phyloP scores from a whole-genome alignment of 208 protist genomes.

The Acanthamoeba lenticulata region DNA sequence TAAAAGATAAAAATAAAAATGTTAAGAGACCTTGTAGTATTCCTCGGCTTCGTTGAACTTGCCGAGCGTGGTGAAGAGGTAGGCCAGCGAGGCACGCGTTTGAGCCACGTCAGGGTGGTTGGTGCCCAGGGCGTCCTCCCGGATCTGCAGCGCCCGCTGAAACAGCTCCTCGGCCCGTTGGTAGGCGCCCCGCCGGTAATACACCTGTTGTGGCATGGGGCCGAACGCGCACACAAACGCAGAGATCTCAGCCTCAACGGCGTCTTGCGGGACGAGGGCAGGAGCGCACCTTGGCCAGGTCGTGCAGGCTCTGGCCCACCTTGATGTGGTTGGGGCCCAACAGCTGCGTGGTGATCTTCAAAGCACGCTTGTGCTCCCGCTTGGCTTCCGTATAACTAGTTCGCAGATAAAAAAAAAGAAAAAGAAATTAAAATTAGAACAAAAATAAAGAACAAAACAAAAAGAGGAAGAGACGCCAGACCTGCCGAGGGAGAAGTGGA shows the following conservation, averaged over 20 bases:
- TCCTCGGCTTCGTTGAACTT: slow-evolving; percentile 64
- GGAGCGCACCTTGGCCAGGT: slow-evolving; percentile 61
- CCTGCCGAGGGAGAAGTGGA: slow-evolving; percentile 66
- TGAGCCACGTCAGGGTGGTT: slow-evolving; percentile 61
- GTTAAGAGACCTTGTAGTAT: slow-evolving; percentile 67
- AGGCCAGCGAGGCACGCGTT: slow-evolving; percentile 51
- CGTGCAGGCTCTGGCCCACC: slow-evolving; percentile 48
- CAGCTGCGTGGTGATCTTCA: slow-evolving; percentile 61
- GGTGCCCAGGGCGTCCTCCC: slow-evolving; percentile 49
- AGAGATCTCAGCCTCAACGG: neutral
- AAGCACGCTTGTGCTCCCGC: slow-evolving; percentile 47
- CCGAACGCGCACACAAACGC: neutral
- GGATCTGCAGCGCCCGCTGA: slow-evolving; percentile 43
- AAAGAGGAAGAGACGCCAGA: neutral
- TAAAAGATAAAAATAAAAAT: neutral
- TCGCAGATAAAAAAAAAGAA: neutral
- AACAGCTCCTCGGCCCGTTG: slow-evolving; percentile 35
- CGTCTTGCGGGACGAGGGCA: too few relatives aligned
- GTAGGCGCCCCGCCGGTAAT: slow-evolving; percentile 31
- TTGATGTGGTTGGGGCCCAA: slow-evolving; percentile 66
- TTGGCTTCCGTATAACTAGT: slow-evolving; percentile 53
- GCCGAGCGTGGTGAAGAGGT: slow-evolving; percentile 65
- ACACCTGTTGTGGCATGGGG: neutral
- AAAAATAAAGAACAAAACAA: too few relatives aligned
- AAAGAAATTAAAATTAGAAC: neutral